A percentile compares a stretch with the other conserved stretches of the same genome.
Conservation (phyloP, 2,329 filamentous ascomycete genomes). For the Neonectria faginata region DNA sequence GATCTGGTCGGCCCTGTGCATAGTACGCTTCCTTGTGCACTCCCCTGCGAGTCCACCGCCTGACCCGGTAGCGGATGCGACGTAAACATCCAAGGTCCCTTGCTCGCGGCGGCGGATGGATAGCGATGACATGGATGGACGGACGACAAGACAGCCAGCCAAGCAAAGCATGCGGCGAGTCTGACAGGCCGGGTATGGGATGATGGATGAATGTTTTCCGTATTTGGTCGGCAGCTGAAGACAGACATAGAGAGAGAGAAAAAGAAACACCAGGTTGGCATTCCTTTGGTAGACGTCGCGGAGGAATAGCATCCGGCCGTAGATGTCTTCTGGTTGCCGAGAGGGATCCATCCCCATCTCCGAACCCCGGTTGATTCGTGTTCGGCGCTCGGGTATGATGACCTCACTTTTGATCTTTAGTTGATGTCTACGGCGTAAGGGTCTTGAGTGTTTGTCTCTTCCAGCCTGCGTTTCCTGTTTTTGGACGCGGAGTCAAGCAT, state of each 20-base stretch:
- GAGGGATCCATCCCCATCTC: neutral
- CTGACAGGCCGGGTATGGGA: constrained; percentile 21
- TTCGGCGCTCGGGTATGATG: neutral
- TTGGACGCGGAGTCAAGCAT: too few species aligned
- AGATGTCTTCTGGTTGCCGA: neutral
- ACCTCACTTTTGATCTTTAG: neutral
- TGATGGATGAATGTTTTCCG: neutral
- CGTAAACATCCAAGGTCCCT: constrained; percentile 20
- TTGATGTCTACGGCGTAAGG: neutral
- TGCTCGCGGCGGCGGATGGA: neutral
- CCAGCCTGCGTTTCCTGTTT: too few species aligned
- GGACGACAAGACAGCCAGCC: neutral
- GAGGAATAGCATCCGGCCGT: neutral
- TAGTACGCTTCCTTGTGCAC: neutral
- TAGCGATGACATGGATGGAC: neutral
- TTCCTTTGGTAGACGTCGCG: neutral
- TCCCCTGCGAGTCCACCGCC: constrained; percentile 7
- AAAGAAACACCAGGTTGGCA: neutral
- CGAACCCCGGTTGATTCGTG: neutral
- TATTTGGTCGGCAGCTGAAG: neutral
- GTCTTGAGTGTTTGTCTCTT: neutral
- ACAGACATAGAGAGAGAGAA: neutral
- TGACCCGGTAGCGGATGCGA: constrained; percentile 25
- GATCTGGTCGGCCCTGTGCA: neutral
- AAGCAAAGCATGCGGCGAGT: neutral